phyloP scores from a whole-genome alignment of 257 asterid species.

The Striga asiatica region DNA sequence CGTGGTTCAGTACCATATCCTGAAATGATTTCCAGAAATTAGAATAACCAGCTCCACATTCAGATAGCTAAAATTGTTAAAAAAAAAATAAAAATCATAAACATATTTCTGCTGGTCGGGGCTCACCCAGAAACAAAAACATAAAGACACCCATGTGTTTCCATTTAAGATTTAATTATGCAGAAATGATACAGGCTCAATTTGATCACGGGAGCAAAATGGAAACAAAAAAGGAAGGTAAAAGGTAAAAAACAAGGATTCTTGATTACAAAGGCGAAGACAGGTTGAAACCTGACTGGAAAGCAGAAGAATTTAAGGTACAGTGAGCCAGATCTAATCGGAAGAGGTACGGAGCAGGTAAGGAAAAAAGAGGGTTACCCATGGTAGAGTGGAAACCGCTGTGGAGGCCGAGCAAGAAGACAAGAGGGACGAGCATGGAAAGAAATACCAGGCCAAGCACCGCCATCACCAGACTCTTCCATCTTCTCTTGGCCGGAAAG shows the following conservation, averaged over 20 bases:
- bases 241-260: conserved; percentile 4
- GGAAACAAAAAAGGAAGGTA: too few species aligned
- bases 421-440: conserved; percentile 88
- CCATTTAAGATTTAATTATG: neutral
- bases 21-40: conserved; percentile 24
- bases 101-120: too few species aligned
- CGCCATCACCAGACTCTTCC: conserved; percentile 70
- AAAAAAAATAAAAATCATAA: too few species aligned
- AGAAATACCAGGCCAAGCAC: conserved; percentile 72
- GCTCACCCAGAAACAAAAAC: conserved; percentile 7
- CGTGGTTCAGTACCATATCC: conserved; percentile 50
- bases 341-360: neutral
- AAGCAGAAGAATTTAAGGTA: conserved; percentile 11
- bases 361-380: conserved; percentile 26
- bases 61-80: conserved; percentile 14
- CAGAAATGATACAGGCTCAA: conserved; percentile 13
- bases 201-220: neutral
- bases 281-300: conserved; percentile 12
- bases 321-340: conserved; percentile 21
- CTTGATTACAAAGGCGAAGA: neutral
- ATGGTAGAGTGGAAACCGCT: conserved; percentile 51
- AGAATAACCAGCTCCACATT: conserved; percentile 9
- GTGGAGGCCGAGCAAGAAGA: conserved; percentile 80
- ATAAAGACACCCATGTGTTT: neutral
- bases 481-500: conserved; percentile 64